phyloP scores from a whole-genome alignment of 106 monocot genomes.

The Cymbidium sinense region DNA sequence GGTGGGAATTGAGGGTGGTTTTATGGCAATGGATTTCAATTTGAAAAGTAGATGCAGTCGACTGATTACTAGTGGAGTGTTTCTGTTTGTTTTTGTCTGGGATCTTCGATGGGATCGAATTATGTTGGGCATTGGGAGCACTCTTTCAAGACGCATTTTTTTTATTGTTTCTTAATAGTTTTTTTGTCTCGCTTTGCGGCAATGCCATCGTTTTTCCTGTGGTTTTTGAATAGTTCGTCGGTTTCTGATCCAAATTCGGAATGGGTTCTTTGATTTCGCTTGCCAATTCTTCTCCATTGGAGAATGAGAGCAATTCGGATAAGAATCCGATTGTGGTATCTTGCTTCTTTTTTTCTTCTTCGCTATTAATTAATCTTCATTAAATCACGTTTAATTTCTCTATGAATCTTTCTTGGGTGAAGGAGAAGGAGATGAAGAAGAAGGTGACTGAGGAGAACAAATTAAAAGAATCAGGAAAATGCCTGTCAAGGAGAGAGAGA shows the following conservation, averaged over 20 bases:
- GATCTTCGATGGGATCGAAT: neutral
- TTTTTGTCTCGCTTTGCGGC: neutral
- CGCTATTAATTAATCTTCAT: neutral
- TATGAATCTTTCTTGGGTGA: constrained; percentile 8
- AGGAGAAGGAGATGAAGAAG: constrained; percentile 51
- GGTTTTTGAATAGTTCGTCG: neutral
- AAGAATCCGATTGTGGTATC: constrained; percentile 20
- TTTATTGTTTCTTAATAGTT: too few species aligned
- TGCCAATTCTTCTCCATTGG: neutral
- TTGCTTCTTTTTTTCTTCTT: neutral
- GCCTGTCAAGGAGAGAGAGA: constrained; percentile 42
- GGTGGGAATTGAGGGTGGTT: too few species aligned
- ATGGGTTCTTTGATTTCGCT: constrained; percentile 21
- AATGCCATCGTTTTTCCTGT: neutral
- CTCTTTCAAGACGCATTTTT: too few species aligned
- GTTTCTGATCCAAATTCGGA: constrained; percentile 7
- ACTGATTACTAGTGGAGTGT: neutral
- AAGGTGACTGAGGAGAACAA: constrained; percentile 10
- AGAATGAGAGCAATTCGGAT: constrained; percentile 13
- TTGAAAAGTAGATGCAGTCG: neutral
- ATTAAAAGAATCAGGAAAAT: constrained; percentile 12
- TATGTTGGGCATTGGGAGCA: neutral
- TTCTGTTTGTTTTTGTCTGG: neutral
- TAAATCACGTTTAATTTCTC: neutral
- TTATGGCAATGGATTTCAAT: too few species aligned